A percentile compares a stretch with the other conserved stretches of the same genome.
These are phyloP conservation scores for Aspergillus puulaauensis DNA, from an alignment of 2,329 filamentous ascomycete genomes.

Conservation along the genomic window DNA sequence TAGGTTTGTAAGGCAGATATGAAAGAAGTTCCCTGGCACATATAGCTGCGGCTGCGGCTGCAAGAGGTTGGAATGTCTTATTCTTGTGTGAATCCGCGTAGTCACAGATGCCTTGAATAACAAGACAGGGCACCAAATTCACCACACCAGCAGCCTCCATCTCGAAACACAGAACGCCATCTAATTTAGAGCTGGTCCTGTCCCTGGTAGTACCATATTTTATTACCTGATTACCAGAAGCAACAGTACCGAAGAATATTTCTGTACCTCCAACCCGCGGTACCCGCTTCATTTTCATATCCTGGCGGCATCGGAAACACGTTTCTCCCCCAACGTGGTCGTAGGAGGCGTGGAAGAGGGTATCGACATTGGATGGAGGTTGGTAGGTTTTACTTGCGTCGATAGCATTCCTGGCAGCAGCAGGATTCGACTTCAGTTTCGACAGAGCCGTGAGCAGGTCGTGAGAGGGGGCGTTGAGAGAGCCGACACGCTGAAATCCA, in stretches of 20 bases:
- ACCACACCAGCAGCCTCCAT: conserved; percentile 15
- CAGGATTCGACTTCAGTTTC: neutral
- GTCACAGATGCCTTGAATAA: conserved; percentile 21
- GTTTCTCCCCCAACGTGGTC: neutral
- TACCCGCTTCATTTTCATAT: neutral
- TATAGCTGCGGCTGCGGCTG: conserved; percentile 11
- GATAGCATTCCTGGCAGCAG: neutral
- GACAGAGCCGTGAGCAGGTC: neutral
- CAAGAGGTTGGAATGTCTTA: conserved; percentile 10
- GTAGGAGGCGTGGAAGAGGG: neutral
- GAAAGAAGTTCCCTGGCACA: conserved; percentile 7
- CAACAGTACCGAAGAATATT: conserved; percentile 6
- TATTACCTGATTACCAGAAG: conserved; percentile 1
- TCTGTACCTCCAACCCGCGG: neutral
- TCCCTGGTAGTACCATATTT: neutral
- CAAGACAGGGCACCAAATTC: conserved; percentile 14
- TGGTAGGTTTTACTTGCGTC: too few relatives aligned
- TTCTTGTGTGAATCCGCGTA: conserved; percentile 21
- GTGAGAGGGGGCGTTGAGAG: neutral
- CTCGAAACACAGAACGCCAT: conserved; percentile 8
- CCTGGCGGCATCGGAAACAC: neutral
- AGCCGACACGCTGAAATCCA: neutral
- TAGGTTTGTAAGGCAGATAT: neutral
- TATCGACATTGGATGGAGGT: neutral
- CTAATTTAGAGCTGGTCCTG: neutral